Evolutionary conservation across 768 basidiomycete genomes (phyloP).

Genomic region (Podaxis mareebaensis): DNA sequence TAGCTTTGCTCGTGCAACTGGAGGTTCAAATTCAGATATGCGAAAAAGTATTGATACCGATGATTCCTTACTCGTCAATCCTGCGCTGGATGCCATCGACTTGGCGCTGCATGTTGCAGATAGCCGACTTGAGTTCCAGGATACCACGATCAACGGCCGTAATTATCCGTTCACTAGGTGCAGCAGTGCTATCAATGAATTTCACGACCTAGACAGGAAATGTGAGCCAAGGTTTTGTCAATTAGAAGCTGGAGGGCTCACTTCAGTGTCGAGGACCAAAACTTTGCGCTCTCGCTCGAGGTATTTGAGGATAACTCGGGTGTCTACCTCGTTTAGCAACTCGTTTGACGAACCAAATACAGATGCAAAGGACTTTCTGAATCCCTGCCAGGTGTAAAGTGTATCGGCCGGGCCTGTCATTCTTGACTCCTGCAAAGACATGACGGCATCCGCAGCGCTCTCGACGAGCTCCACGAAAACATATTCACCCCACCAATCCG

Average conservation of each 20-base stretch:
- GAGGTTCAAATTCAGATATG: neutral
- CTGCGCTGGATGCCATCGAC: constrained; percentile 66
- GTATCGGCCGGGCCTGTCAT: constrained; percentile 53
- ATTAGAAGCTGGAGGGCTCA: constrained; percentile 34
- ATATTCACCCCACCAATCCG: constrained; percentile 67
- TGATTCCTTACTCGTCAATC: constrained; percentile 64
- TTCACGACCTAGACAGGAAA: constrained; percentile 67
- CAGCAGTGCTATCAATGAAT: constrained; percentile 50
- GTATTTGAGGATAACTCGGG: constrained; percentile 71
- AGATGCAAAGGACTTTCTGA: constrained; percentile 59
- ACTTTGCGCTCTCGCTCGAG: constrained; percentile 73
- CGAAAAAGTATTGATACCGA: constrained; percentile 1
- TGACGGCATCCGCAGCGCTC: constrained; percentile 59
- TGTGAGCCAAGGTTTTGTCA: neutral
- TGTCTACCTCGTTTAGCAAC: constrained; percentile 59
- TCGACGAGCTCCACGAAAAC: constrained; percentile 68
- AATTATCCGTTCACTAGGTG: constrained; percentile 45
- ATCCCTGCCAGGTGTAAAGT: constrained; percentile 62
- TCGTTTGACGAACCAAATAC: constrained; percentile 27
- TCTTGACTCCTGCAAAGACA: constrained; percentile 42
- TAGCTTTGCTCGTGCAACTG: constrained; percentile 71
- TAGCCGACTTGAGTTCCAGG: constrained; percentile 74
- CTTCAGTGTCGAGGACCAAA: constrained; percentile 67
- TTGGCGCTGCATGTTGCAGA: constrained; percentile 66
- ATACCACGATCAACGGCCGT: constrained; percentile 83